These are phyloP conservation scores for Xylariaceae sp. DNA, from an alignment of 2,329 filamentous ascomycete genomes.

Conservation along the genomic window DNA sequence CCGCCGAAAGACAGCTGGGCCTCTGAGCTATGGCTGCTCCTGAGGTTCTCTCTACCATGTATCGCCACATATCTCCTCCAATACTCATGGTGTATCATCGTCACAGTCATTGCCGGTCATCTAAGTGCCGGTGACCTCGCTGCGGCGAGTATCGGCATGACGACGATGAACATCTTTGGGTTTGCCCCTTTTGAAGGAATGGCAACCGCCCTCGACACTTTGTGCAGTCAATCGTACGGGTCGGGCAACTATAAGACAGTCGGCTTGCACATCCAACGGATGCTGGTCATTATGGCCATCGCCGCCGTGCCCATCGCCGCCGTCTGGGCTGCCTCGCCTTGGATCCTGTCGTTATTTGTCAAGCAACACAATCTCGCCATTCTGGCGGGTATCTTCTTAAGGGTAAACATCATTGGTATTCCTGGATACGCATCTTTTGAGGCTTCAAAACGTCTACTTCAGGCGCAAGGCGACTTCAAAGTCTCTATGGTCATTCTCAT, in stretches of 20 bases:
- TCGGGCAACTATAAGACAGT: constrained; percentile 45
- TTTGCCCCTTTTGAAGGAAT: constrained; percentile 49
- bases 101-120: constrained; percentile 49
- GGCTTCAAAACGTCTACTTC: constrained; percentile 50
- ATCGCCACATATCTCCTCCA: constrained; percentile 52
- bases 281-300: constrained; percentile 46
- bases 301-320: constrained; percentile 45
- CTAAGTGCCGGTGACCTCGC: constrained; percentile 50
- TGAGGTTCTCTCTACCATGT: constrained; percentile 44
- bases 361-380: constrained; percentile 44
- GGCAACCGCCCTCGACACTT: constrained; percentile 47
- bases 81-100: constrained; percentile 49
- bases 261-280: constrained; percentile 50
- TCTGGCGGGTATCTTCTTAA: constrained; percentile 47
- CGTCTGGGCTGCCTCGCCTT: constrained; percentile 46
- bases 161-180: constrained; percentile 52
- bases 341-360: constrained; percentile 42
- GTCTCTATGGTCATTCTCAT: constrained; percentile 45
- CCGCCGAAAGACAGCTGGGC: constrained; percentile 10
- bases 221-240: constrained; percentile 50
- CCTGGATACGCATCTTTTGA: constrained; percentile 54
- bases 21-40: constrained; percentile 27
- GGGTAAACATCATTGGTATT: constrained; percentile 44
- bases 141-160: constrained; percentile 48
- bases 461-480: constrained; percentile 52